These are phyloP conservation scores for Annona squamosa DNA, from an alignment of 164 flowering plant species.

Conservation along the genomic window DNA sequence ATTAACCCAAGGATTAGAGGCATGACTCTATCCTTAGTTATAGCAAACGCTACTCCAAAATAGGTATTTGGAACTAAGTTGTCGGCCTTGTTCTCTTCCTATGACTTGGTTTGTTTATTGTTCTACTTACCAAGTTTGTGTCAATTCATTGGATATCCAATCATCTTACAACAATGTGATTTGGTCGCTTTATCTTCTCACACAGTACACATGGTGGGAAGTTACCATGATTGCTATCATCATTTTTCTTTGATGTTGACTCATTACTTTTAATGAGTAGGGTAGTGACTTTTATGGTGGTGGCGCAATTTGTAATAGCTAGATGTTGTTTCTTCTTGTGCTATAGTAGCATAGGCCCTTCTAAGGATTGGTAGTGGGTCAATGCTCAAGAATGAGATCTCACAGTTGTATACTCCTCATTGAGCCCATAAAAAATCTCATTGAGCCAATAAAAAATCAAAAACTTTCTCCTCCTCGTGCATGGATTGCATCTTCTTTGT, in stretches of 20 bases:
- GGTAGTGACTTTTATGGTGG: too few relatives aligned
- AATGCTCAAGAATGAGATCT: too few relatives aligned
- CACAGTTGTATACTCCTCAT: neutral
- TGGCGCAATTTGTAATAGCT: too few relatives aligned
- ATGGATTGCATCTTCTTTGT: neutral
- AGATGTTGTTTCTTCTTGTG: too few relatives aligned
- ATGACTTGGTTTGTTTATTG: neutral
- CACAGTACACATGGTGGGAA: too few relatives aligned
- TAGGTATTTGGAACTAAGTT: neutral
- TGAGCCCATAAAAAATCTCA: neutral
- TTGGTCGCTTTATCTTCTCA: neutral
- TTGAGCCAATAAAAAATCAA: neutral
- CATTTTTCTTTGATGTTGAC: too few relatives aligned
- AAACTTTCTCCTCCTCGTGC: neutral
- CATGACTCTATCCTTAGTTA: neutral
- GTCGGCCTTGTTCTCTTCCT: neutral
- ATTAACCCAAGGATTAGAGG: neutral
- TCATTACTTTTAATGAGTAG: too few relatives aligned
- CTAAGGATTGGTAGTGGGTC: too few relatives aligned
- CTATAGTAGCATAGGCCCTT: too few relatives aligned
- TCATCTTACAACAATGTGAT: neutral
- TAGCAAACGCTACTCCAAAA: neutral
- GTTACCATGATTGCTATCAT: too few relatives aligned
- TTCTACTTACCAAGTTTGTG: neutral
- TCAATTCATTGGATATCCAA: neutral